Base-by-base conservation (phyloP, 805 yeast species). In the Ogataea methylovora region DNA sequence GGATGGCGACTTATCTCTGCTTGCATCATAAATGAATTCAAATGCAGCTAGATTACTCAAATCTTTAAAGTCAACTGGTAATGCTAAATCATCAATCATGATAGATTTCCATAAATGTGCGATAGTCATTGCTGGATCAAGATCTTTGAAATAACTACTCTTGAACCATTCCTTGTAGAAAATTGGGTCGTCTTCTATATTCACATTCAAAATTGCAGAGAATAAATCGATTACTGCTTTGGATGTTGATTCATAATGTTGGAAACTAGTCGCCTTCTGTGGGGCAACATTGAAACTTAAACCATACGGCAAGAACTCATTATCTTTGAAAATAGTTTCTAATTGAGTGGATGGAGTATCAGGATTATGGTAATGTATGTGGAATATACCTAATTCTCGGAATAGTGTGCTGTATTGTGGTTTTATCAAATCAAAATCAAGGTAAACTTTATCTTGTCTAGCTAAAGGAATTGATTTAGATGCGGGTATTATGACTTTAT, bases 81-180 rank as follows among this genome's bases (percentile, higher is more conserved):
- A 27, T 18, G 38, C 45, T 2, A 22, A 30, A 4, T 35, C 7
- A 13, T 25, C 23, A 18, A 27, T n/a, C 42, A 14, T 6, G 41
- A 33, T 3, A 38, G 29, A 11, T 34, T 30, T 44, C 56, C 56
- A 52, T 8, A 48, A 32, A 15, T 37, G 29, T 24, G 37, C 23
- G 13, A 37, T 25, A 23, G 27, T 12, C 17, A 27, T 19, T 11
- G 34, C 41, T 8, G 34, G 39, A 13, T 30, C 38, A 17, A 17
- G 4, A 22, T 17, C 27, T 8, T 25, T n/a, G 20, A 36, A 42
- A 10, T 33, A 19, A 21, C 37, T 39, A 16, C 40, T 40, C 16
- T 44, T 38, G 36, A 40, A 54, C 61, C 61, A 56, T 34, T 56
- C 57, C 13, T 38, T 31, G 21, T 45, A 45, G 35, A 51, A 51